Conservation (phyloP, 306 rosid genomes). For the Spatholobus suberectus region DNA sequence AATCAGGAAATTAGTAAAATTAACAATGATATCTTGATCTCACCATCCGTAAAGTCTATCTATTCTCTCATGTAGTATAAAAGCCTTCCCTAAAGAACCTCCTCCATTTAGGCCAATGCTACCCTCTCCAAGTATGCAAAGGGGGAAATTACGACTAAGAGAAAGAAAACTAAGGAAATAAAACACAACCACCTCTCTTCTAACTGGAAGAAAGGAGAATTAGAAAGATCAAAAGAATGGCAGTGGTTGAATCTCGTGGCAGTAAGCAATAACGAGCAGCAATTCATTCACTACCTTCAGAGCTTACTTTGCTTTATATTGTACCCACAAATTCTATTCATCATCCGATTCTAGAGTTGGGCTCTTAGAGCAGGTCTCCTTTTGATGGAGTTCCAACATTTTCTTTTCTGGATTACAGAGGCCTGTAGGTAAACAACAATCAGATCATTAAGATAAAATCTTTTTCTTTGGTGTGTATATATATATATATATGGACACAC, state of each 20-base stretch:
- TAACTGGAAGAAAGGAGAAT: conserved; percentile 11
- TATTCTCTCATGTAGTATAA: conserved; percentile 24
- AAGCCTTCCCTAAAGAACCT: conserved; percentile 28
- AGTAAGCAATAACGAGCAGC: conserved; percentile 3
- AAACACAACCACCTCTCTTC: conserved; percentile 36
- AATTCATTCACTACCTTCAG: conserved; percentile 37
- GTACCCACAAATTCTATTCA: conserved; percentile 47
- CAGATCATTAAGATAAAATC: conserved; percentile 13
- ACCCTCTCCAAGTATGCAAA: neutral
- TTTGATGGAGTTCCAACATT: conserved; percentile 85
- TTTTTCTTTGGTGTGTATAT: neutral
- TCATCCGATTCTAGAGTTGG: conserved; percentile 74
- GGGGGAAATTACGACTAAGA: neutral
- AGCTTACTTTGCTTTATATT: conserved; percentile 41
- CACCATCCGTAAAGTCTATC: conserved; percentile 38
- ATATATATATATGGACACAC: no score
- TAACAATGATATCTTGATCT: conserved; percentile 21
- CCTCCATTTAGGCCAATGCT: conserved; percentile 21
- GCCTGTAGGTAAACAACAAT: conserved; percentile 58
- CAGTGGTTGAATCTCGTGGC: conserved; percentile 18
- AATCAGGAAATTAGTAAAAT: conserved; percentile 2
- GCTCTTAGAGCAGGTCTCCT: conserved; percentile 70
- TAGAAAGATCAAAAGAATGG: conserved; percentile 14
- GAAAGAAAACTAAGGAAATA: neutral
- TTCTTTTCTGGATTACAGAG: conserved; percentile 83